phyloP scores from a whole-genome alignment of 306 rosid genomes.

The Prunus salicina region DNA sequence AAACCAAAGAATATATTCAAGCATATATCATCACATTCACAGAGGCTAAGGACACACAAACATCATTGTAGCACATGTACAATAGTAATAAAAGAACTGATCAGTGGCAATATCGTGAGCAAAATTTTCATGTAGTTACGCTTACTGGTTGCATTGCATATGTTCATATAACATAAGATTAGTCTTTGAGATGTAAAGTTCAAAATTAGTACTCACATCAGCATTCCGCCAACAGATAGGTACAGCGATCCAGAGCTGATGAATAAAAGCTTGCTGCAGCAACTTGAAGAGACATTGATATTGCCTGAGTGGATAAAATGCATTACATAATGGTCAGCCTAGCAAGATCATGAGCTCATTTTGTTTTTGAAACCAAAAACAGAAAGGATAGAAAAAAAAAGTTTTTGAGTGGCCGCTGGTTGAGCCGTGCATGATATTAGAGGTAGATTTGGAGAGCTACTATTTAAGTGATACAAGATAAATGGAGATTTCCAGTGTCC shows the following conservation, averaged over 20 bases:
- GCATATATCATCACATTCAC: background rate
- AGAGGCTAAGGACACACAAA: background rate
- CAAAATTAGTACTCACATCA: constrained; percentile 62
- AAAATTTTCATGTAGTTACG: background rate
- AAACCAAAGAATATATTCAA: too few species aligned
- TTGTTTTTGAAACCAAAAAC: background rate
- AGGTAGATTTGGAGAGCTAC: background rate
- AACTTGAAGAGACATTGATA: constrained; percentile 74
- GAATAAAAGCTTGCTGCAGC: constrained; percentile 58
- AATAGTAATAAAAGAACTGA: background rate
- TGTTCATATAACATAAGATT: background rate
- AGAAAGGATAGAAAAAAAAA: background rate
- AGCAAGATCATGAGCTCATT: background rate
- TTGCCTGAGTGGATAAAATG: constrained; percentile 44
- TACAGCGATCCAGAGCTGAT: constrained; percentile 52
- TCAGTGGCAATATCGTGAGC: background rate
- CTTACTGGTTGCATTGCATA: constrained; percentile 27
- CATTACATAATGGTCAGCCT: constrained; percentile 13
- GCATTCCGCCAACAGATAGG: constrained; percentile 91
- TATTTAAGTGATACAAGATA: background rate
- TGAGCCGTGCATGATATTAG: background rate
- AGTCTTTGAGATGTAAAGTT: constrained; percentile 1
- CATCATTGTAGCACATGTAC: background rate
- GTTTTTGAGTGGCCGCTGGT: background rate
- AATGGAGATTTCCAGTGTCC: background rate